Evolutionary conservation across 2,329 filamentous ascomycete genomes (phyloP).

Genomic region (Bertia moriformis): DNA sequence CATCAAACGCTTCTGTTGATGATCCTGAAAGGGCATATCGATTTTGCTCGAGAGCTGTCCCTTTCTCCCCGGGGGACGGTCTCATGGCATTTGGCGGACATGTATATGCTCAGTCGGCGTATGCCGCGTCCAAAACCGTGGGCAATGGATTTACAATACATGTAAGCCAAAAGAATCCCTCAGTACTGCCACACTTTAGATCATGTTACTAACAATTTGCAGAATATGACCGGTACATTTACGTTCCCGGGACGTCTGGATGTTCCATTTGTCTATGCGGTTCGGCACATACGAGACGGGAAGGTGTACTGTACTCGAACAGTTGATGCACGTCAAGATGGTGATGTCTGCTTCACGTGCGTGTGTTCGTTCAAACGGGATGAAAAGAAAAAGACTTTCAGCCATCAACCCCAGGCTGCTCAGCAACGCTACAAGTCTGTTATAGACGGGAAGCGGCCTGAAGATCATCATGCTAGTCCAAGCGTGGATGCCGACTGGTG

Average conservation of each 20-base stretch:
- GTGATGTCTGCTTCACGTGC: constrained; percentile 32
- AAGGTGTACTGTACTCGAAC: constrained; percentile 32
- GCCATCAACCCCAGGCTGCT: constrained; percentile 13
- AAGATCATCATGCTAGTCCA: constrained; percentile 16
- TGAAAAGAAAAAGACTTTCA: constrained; percentile 14
- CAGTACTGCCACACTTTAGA: constrained; percentile 1
- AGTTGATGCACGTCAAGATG: constrained; percentile 32
- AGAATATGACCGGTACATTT: constrained; percentile 38
- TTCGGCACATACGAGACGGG: constrained; percentile 32
- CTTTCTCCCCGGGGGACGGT: constrained; percentile 24
- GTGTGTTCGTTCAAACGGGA: constrained; percentile 33
- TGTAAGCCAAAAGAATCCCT: constrained; percentile 16
- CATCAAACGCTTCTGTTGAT: neutral
- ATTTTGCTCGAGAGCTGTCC: constrained; percentile 10
- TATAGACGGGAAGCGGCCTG: constrained; percentile 12
- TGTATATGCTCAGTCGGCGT: constrained; percentile 40
- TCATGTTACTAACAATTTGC: neutral
- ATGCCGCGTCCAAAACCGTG: constrained; percentile 38
- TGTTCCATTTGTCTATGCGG: constrained; percentile 31
- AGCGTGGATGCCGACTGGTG: constrained; percentile 19
- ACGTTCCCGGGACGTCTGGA: constrained; percentile 27
- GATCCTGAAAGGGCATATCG: neutral
- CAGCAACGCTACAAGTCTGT: constrained; percentile 13
- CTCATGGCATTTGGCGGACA: constrained; percentile 35
- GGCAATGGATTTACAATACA: constrained; percentile 31